Conservation (phyloP, 352 stramenopile species). For the Pythium rishiriense region DNA sequence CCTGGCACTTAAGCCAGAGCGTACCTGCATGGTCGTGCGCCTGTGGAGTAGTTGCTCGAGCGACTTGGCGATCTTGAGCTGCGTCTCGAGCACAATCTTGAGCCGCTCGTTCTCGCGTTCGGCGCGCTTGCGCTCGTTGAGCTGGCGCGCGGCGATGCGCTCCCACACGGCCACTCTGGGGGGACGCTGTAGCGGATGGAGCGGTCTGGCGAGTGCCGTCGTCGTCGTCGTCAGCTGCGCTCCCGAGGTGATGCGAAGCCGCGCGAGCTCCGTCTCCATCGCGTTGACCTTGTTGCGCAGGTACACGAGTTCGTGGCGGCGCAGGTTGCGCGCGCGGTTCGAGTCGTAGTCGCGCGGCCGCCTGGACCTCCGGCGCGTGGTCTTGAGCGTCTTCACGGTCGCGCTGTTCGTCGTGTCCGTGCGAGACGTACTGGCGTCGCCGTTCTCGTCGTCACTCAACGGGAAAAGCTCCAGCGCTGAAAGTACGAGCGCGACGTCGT, state of each 20-base stretch:
- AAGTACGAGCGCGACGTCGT: background rate
- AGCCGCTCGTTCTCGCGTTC: conserved; percentile 47
- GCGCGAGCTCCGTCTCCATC: conserved; percentile 23
- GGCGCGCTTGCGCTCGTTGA: conserved; percentile 21
- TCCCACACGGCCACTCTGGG: no score
- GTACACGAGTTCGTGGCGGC: conserved; percentile 21
- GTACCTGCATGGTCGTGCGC: conserved; percentile 32
- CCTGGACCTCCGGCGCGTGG: conserved; percentile 6
- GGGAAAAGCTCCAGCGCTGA: conserved; percentile 9
- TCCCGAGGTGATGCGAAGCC: background rate
- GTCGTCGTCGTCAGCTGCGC: background rate
- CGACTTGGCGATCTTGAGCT: conserved; percentile 47
- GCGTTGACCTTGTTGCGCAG: conserved; percentile 19
- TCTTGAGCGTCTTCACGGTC: background rate
- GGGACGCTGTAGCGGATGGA: no score
- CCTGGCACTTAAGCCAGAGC: background rate
- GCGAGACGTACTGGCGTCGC: background rate
- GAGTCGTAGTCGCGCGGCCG: conserved; percentile 21
- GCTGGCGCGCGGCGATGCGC: conserved; percentile 25
- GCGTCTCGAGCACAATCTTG: conserved; percentile 49
- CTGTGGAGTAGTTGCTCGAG: conserved; percentile 46
- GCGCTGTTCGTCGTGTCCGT: background rate
- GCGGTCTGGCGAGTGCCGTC: background rate
- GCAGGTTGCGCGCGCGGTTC: conserved; percentile 27
- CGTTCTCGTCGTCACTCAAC: conserved; percentile 2